phyloP scores from a whole-genome alignment of 2,329 filamentous ascomycete genomes.

The Lasiodiplodia citricola region DNA sequence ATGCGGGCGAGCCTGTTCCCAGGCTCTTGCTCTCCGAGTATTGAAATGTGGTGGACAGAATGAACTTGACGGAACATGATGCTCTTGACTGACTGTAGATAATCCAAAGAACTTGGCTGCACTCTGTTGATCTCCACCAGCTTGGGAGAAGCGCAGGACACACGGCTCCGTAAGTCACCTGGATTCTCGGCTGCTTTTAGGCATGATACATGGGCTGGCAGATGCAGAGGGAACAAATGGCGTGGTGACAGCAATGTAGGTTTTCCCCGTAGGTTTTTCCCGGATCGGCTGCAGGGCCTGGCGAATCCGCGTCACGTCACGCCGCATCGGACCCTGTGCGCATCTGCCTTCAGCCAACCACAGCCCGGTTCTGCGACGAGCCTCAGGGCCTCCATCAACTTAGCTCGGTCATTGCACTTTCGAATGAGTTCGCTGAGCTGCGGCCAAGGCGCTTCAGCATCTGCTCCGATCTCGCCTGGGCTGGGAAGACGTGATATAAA shows the following conservation, averaged over 20 bases:
- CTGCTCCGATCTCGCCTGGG: not conserved
- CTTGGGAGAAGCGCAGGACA: too few species aligned
- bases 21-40: too few species aligned
- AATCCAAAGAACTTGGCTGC: too few species aligned
- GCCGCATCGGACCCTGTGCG: not conserved
- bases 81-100: too few species aligned
- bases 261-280: not conserved
- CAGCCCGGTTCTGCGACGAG: not conserved
- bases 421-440: not conserved
- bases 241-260: not conserved
- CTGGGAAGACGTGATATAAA: not conserved
- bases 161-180: too few species aligned
- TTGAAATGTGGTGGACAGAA: too few species aligned
- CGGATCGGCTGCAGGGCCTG: not conserved
- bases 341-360: constrained; percentile 5
- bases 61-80: too few species aligned
- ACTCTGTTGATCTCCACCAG: too few species aligned
- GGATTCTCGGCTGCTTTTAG: too few species aligned
- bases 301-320: constrained; percentile 1
- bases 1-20: too few species aligned
- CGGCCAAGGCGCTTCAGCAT: not conserved
- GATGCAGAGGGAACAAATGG: not conserved
- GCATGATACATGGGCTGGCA: too few species aligned
- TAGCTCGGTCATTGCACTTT: not conserved
- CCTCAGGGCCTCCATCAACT: not conserved